A percentile compares a stretch with the other conserved stretches of the same genome.
Evolutionary conservation across 345 rosid species (phyloP).

Genomic region (Trapa incisa): DNA sequence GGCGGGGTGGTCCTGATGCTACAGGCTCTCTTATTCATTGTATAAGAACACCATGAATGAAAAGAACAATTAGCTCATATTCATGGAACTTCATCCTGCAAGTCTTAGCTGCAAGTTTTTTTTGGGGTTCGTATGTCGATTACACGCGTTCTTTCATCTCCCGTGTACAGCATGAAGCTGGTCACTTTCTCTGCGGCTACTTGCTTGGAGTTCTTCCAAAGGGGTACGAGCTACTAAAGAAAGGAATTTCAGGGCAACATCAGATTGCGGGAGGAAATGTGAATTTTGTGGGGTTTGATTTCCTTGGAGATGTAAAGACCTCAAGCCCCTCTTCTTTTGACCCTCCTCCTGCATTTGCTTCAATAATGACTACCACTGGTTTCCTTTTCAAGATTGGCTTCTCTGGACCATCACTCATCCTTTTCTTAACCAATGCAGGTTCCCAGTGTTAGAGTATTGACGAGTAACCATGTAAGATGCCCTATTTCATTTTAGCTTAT

Average conservation of each 20-base stretch:
- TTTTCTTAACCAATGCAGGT: background rate
- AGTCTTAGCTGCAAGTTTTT: background rate
- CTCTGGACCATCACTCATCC: background rate
- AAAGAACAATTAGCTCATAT: background rate
- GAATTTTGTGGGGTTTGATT: constrained; percentile 42
- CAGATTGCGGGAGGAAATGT: constrained; percentile 26
- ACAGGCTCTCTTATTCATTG: background rate
- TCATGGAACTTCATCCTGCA: background rate
- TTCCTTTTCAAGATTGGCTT: background rate
- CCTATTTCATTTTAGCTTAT: background rate
- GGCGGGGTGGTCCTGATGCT: background rate
- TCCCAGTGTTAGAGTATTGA: background rate
- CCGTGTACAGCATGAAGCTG: constrained; percentile 43
- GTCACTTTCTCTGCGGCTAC: constrained; percentile 50
- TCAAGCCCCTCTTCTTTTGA: background rate
- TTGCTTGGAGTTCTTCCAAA: constrained; percentile 55
- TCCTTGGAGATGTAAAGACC: constrained; percentile 34
- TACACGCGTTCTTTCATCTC: background rate
- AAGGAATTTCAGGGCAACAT: constrained; percentile 16
- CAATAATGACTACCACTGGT: background rate
- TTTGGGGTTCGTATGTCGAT: background rate
- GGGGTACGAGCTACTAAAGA: constrained; percentile 26
- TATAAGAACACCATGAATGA: background rate
- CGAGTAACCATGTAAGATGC: background rate
- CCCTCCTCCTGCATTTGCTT: background rate